A percentile compares a stretch with the other conserved stretches of the same genome.
Evolutionary conservation across 345 rosid genomes (phyloP).

Genomic region (Geranium rotundifolium): DNA sequence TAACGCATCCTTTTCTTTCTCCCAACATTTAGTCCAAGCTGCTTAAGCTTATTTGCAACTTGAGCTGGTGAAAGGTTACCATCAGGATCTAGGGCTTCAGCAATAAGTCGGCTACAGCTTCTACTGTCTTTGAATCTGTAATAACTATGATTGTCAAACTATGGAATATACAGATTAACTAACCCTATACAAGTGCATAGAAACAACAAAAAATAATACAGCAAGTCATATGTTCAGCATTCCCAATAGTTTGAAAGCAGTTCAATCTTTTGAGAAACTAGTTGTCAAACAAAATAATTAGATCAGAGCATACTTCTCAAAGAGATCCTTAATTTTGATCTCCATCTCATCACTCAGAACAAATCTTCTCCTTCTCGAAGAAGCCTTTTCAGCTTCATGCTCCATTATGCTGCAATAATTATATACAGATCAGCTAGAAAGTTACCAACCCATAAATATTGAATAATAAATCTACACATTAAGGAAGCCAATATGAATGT

Average conservation of each 20-base stretch:
- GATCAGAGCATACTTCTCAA: conserved; percentile 36
- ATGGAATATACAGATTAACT: not conserved
- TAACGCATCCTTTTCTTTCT: conserved; percentile 39
- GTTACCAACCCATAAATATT: conserved; percentile 1
- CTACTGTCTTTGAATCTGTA: conserved; percentile 62
- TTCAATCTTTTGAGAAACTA: not conserved
- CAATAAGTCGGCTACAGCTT: conserved; percentile 47
- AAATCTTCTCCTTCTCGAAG: conserved; percentile 53
- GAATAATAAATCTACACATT: not conserved
- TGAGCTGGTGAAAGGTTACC: conserved; percentile 68
- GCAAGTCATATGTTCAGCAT: not conserved
- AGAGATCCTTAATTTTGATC: conserved; percentile 49
- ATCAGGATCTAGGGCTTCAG: conserved; percentile 56
- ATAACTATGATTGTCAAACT: not conserved
- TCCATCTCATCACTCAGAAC: conserved; percentile 50
- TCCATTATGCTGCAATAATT: conserved; percentile 35
- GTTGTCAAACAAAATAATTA: not conserved
- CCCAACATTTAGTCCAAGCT: conserved; percentile 45
- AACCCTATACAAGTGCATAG: not conserved
- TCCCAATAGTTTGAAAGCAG: conserved; percentile 1
- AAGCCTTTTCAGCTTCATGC: conserved; percentile 25
- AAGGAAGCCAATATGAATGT: not conserved
- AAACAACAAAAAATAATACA: not conserved
- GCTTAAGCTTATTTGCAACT: conserved; percentile 82
- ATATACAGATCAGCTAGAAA: not conserved